Conservation (phyloP, 2,329 filamentous ascomycete genomes). For the Byssoonygena ceratinophila region DNA sequence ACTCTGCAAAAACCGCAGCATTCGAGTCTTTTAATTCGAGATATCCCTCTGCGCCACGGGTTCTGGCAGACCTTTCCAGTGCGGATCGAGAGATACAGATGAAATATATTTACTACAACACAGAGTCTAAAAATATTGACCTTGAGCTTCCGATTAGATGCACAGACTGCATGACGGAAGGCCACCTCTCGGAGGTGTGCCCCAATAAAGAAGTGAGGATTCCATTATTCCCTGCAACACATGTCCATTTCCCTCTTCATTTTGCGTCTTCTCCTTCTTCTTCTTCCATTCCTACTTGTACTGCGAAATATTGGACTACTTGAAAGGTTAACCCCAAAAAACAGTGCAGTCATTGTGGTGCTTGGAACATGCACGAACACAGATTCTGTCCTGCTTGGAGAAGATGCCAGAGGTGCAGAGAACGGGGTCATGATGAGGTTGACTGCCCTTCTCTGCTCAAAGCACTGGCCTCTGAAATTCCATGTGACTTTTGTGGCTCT, state of each 20-base stretch:
- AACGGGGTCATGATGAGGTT: conserved; percentile 47
- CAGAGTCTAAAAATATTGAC: conserved; percentile 30
- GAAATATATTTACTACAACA: conserved; percentile 33
- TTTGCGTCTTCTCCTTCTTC: neutral
- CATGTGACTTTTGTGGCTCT: conserved; percentile 52
- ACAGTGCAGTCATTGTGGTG: conserved; percentile 36
- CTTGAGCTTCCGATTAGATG: conserved; percentile 35
- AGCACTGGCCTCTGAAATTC: conserved; percentile 42
- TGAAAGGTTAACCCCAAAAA: conserved; percentile 8
- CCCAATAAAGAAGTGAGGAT: conserved; percentile 33
- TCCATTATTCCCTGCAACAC: neutral
- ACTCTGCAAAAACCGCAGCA: conserved; percentile 27
- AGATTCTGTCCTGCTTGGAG: conserved; percentile 33
- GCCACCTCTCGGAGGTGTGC: conserved; percentile 36
- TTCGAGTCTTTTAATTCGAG: conserved; percentile 27
- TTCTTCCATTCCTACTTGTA: neutral
- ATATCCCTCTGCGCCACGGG: conserved; percentile 27
- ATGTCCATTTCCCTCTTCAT: neutral
- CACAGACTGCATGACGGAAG: conserved; percentile 33
- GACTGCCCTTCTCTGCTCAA: conserved; percentile 50
- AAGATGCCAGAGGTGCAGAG: conserved; percentile 47
- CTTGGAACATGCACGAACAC: conserved; percentile 33
- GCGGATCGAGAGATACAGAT: conserved; percentile 34
- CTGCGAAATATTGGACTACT: neutral
- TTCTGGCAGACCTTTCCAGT: conserved; percentile 30